A percentile compares a stretch with the other conserved stretches of the same genome.
phyloP scores from a whole-genome alignment of 768 basidiomycete genomes.

The Boletus coccyginus region DNA sequence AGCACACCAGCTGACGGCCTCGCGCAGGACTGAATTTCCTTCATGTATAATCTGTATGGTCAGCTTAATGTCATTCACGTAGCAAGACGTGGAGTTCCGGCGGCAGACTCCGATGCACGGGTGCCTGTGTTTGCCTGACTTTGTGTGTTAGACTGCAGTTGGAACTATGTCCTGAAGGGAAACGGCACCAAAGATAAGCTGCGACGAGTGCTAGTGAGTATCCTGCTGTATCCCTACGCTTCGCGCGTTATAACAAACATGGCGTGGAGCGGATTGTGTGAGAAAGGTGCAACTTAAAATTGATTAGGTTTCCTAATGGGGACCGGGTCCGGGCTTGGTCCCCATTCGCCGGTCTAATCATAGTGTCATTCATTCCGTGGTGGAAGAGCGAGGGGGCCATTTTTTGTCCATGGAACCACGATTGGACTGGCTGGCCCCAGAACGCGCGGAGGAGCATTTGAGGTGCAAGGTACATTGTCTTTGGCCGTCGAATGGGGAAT shows the following conservation, averaged over 20 bases:
- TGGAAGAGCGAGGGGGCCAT: neutral
- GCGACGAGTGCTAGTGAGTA: neutral
- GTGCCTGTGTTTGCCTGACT: neutral
- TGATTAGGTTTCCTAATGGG: neutral
- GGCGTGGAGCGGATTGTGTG: neutral
- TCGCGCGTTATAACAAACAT: too few relatives aligned
- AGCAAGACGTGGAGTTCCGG: neutral
- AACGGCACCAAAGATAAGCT: neutral
- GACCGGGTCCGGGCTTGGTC: neutral
- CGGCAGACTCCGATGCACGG: neutral
- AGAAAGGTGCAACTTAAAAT: constrained; percentile 4
- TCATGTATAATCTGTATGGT: constrained; percentile 1
- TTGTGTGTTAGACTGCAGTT: neutral
- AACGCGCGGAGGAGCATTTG: neutral
- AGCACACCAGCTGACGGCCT: constrained; percentile 1
- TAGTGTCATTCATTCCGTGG: neutral
- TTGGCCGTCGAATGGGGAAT: neutral
- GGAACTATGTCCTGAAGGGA: neutral
- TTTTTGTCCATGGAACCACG: neutral
- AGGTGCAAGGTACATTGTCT: neutral
- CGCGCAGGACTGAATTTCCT: constrained; percentile 30
- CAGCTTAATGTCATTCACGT: constrained; percentile 3
- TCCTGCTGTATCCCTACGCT: neutral
- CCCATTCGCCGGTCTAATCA: neutral
- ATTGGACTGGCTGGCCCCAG: constrained; percentile 4